Base-by-base conservation (phyloP, 2,329 filamentous ascomycete genomes). In the Macroventuria anomochaeta region DNA sequence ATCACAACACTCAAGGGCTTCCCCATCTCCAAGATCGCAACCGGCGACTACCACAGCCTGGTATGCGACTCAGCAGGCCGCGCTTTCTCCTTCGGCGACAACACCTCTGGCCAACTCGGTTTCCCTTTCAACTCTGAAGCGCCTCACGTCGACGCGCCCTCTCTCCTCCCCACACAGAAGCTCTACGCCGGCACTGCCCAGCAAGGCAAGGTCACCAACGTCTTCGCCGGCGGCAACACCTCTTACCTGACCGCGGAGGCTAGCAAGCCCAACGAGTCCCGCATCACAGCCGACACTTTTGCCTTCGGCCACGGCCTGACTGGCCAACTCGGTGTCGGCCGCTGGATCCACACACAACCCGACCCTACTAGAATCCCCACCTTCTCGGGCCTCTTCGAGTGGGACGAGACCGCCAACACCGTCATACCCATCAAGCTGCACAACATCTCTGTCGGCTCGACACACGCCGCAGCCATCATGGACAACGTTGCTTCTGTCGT, bases 11-110 rank as follows among this genome's bases (percentile, higher is more conserved):
- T 97, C 2, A 85, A 84, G 50, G 89, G 87, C 5, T 88, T 88
- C 59, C 83, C 89, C 4, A 85, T 95, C 38, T 76, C 80, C 5
- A 83, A 90, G 61, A 88, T 97, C 53, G 93, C 93, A 1, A 80
- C 91, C 1, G 95, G 95, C 20, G 92, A 96, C 69, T 86, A 88
- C 62, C 95, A 99, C 76, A 96, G 91, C 3, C 77, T 96, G 1
- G 89, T 86, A 0, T 81, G 92, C 13, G 90, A 93, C 69, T 84
- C 84, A 55, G 81, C 88, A 46, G 93, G 93, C 13, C 85, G 86
- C 13, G 83, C 95, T 13, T 96, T 95, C 73, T 82, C 87, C 6
- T 97, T 96, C 76, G 95, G 95, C 31, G 93, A 97, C 74, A 97
- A 97, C 76, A 87, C 87, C 0, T 84, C 85, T 36, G 95, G 95